A percentile compares a stretch with the other conserved stretches of the same genome.
These are phyloP conservation scores for Phytophthora citricola DNA, from an alignment of 352 stramenopile species.

Conservation along the genomic window DNA sequence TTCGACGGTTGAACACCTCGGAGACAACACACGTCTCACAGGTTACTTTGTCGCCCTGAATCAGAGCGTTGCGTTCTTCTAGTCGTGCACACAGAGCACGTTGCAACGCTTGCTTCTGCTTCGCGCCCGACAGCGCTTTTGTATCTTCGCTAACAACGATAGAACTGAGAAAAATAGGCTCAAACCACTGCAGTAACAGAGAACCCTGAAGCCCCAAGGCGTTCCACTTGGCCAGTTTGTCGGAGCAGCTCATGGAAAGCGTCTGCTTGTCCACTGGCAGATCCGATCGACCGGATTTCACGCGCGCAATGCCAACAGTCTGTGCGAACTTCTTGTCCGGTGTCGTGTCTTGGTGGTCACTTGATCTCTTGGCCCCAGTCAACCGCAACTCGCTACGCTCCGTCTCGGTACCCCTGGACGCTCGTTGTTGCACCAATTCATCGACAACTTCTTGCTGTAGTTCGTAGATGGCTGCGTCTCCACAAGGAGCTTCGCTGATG, in stretches of 20 bases:
- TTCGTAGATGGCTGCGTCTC: conserved; percentile 93
- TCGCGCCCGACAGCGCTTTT: conserved; percentile 34
- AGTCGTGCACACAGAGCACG: conserved; percentile 52
- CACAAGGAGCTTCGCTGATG: conserved; percentile 93
- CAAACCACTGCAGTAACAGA: conserved; percentile 71
- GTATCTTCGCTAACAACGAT: conserved; percentile 60
- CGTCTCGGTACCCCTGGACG: conserved; percentile 4
- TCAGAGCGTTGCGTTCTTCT: conserved; percentile 24
- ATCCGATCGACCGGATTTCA: conserved; percentile 94
- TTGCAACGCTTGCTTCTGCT: conserved; percentile 54
- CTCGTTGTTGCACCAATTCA: conserved; percentile 55
- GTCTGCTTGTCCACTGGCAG: conserved; percentile 86
- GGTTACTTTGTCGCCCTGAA: conserved; percentile 3
- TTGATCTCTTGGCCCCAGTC: conserved; percentile 64
- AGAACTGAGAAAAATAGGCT: conserved; percentile 56
- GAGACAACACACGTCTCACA: conserved; percentile 35
- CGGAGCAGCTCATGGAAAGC: conserved; percentile 93
- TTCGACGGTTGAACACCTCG: conserved; percentile 28
- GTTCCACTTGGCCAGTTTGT: conserved; percentile 93
- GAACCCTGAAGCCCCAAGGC: conserved; percentile 84
- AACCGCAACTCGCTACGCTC: conserved; percentile 58
- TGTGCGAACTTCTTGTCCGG: conserved; percentile 72
- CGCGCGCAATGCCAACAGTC: conserved; percentile 73
- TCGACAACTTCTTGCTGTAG: conserved; percentile 78
- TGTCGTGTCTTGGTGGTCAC: conserved; percentile 1